phyloP scores from a whole-genome alignment of 345 rosid species.

The Aquilaria sinensis region DNA sequence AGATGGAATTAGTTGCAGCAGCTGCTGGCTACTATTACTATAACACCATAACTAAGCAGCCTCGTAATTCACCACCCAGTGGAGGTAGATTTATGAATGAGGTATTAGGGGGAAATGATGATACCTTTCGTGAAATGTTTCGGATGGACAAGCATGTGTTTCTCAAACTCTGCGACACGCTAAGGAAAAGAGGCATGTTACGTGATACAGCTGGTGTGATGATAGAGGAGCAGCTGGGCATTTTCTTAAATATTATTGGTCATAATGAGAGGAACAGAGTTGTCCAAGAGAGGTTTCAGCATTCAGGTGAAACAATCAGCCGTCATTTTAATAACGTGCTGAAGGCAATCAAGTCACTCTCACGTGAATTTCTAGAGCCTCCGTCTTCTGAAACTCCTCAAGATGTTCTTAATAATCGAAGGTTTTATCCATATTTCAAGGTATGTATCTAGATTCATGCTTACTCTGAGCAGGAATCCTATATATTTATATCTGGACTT shows the following conservation, averaged over 20 bases:
- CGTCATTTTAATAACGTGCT: slow-evolving; percentile 74
- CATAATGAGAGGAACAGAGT: slow-evolving; percentile 84
- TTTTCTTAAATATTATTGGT: slow-evolving; percentile 68
- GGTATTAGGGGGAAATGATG: slow-evolving; percentile 45
- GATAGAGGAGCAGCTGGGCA: slow-evolving; percentile 75
- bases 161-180: slow-evolving; percentile 43
- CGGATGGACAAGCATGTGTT: slow-evolving; percentile 78
- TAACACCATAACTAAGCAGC: slow-evolving; percentile 36
- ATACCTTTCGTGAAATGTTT: slow-evolving; percentile 56
- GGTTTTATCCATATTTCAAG: slow-evolving; percentile 77
- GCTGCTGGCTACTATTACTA: slow-evolving; percentile 66
- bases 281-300: slow-evolving; percentile 68
- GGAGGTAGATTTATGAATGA: slow-evolving; percentile 48
- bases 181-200: slow-evolving; percentile 52
- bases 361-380: slow-evolving; percentile 54
- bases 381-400: slow-evolving; percentile 33
- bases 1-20: slow-evolving; percentile 82
- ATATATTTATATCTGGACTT: no score
- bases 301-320: slow-evolving; percentile 81
- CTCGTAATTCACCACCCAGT: slow-evolving; percentile 24
- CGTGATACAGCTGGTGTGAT: slow-evolving; percentile 63
- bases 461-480: neutral
- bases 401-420: slow-evolving; percentile 36
- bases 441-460: slow-evolving; percentile 19
- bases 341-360: slow-evolving; percentile 71